These are phyloP conservation scores for Huntiella bhutanensis DNA, from an alignment of 2,329 filamentous ascomycete species.

Conservation along the genomic window DNA sequence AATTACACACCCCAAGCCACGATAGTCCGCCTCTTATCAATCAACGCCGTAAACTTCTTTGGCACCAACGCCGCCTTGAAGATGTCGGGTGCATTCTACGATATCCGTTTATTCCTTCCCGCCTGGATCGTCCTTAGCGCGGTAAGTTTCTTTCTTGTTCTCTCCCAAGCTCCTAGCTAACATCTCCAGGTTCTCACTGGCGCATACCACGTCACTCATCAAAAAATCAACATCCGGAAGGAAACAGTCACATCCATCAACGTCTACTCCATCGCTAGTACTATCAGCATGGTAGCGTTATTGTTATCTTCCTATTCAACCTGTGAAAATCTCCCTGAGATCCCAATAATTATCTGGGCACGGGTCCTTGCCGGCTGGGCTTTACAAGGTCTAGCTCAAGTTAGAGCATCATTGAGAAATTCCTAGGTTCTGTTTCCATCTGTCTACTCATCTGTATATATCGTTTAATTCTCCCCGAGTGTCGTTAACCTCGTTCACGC, in stretches of 20 bases:
- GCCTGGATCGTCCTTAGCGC: conserved; percentile 65
- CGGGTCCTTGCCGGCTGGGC: conserved; percentile 20
- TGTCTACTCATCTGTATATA: too few species aligned
- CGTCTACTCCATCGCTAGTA: conserved; percentile 58
- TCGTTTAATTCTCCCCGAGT: too few species aligned
- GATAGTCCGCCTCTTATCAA: conserved; percentile 58
- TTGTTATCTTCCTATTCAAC: conserved; percentile 47
- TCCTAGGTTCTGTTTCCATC: not conserved
- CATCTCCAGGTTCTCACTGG: conserved; percentile 43
- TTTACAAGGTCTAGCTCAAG: conserved; percentile 16
- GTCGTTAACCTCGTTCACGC: too few species aligned
- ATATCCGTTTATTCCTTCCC: conserved; percentile 51
- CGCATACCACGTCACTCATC: conserved; percentile 58
- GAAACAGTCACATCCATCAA: conserved; percentile 62
- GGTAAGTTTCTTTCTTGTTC: conserved; percentile 23
- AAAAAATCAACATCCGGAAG: conserved; percentile 61
- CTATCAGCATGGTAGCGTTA: conserved; percentile 53
- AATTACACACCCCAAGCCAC: conserved; percentile 70
- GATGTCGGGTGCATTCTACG: conserved; percentile 48
- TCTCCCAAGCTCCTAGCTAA: not conserved
- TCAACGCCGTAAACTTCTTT: conserved; percentile 57
- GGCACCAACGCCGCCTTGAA: conserved; percentile 54
- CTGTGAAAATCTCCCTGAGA: conserved; percentile 39
- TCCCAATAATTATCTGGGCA: conserved; percentile 33
- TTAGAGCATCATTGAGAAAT: conserved; percentile 14